Base-by-base conservation (phyloP, 768 basidiomycete genomes). In the Exidia glandulosa region DNA sequence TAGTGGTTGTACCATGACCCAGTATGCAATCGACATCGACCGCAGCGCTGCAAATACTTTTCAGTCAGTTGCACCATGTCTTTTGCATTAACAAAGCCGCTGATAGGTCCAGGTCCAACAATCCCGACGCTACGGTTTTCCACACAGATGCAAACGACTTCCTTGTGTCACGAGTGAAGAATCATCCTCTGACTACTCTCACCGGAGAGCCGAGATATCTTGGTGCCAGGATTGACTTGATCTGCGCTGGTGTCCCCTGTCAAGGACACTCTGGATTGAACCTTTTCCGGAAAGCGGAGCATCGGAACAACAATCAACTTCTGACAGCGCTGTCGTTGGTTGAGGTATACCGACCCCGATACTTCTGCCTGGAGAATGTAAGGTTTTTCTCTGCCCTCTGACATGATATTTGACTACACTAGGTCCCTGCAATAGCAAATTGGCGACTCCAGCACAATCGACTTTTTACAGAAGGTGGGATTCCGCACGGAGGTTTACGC, bases 281-380 rank as follows among this genome's bases (percentile, higher is more conserved):
- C 2, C 16, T 45, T 6, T 23, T 19, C 19, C 41, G 41, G 10
- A 45, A 19, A 23, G 41, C 6, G 16, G 41, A 23, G 19, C 19
- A 45, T 1, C 41, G 16, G 19, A 45, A 45, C 41, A 45, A 45
- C 41, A 14, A 45, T 6, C 41, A 45, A 23, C 16, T 90, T 31
- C 74, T 90, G 19, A 88, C 81, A 2, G 77, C 79, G 0, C 63
- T 82, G 3, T 81, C 82, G 1, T 81, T 70, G 59, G 67, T 84
- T 10, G 82, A 85, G 56, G 69, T 72, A 33, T 69, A 78, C 48
- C 68, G 70, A 3, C 81, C 81, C 0, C 66, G 68, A 12, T 72
- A 73, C 59, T 74, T 71, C 41, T 77, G 76, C 57, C 73, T 82
- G 55, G 82, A 83, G 65, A 82, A 83, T 62, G 82, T 84, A 91